Evolutionary conservation across 306 rosid genomes (phyloP).

Genomic region (Geum urbanum): DNA sequence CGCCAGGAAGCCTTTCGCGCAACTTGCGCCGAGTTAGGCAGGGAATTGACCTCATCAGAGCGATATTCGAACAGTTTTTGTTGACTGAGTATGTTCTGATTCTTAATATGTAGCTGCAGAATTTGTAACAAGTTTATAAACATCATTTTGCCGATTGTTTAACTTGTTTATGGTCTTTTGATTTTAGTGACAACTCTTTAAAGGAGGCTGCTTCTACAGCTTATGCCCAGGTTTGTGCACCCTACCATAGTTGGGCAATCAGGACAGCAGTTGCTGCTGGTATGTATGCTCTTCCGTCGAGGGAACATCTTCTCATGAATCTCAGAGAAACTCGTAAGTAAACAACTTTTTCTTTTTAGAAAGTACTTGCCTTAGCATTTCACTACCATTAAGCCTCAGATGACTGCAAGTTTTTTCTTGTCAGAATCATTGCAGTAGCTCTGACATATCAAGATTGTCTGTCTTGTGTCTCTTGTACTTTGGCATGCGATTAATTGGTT

Average conservation of each 20-base stretch:
- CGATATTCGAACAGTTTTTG: conserved; percentile 62
- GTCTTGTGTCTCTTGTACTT: not conserved
- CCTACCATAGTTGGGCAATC: conserved; percentile 81
- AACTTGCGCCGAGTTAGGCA: conserved; percentile 89
- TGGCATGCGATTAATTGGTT: not conserved
- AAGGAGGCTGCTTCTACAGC: conserved; percentile 79
- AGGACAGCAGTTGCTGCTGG: conserved; percentile 95
- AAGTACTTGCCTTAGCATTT: not conserved
- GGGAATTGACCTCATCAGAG: conserved; percentile 92
- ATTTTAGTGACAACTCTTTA: conserved; percentile 50
- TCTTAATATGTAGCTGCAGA: not conserved
- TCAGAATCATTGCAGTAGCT: too few relatives aligned
- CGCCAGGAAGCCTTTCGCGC: conserved; percentile 75
- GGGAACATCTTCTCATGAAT: conserved; percentile 70
- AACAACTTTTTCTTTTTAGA: conserved; percentile 3
- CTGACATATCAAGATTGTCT: too few relatives aligned
- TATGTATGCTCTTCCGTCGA: conserved; percentile 86
- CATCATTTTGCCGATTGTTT: not conserved
- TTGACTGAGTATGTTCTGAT: conserved; percentile 45
- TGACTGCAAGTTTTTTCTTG: not conserved
- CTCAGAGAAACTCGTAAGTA: conserved; percentile 74
- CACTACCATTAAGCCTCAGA: not conserved
- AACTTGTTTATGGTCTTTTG: conserved; percentile 2
- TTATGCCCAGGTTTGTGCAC: conserved; percentile 79
- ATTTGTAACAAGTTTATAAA: not conserved